These are phyloP conservation scores for Macaranga tanarius DNA, from an alignment of 441 rosid genomes.

Conservation along the genomic window DNA sequence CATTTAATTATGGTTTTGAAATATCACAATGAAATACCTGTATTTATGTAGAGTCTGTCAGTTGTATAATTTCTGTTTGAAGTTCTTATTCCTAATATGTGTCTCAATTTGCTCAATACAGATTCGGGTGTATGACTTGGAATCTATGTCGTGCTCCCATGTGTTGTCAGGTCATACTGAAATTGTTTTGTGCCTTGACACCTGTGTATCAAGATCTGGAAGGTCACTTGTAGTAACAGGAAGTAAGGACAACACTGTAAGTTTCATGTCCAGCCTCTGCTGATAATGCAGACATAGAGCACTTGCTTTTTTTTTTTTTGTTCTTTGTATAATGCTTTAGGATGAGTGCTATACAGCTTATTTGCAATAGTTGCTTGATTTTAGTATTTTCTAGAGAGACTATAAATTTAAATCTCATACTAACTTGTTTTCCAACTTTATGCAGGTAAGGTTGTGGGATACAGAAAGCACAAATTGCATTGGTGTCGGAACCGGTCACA, in stretches of 20 bases:
- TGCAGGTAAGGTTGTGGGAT: conserved; percentile 91
- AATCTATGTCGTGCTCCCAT: conserved; percentile 91
- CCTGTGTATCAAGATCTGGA: conserved; percentile 65
- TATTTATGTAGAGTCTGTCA: conserved; percentile 1
- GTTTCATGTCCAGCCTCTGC: conserved; percentile 33
- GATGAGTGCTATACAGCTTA: neutral
- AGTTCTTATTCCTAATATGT: conserved; percentile 26
- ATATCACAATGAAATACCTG: conserved; percentile 2
- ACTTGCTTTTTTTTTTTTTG: neutral
- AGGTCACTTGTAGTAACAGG: conserved; percentile 70
- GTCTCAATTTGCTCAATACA: conserved; percentile 33
- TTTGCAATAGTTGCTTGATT: too few species aligned
- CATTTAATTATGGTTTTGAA: neutral
- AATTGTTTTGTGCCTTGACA: conserved; percentile 79
- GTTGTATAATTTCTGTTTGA: neutral
- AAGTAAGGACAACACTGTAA: conserved; percentile 88
- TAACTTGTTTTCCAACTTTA: conserved; percentile 15
- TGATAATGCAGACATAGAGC: conserved; percentile 7
- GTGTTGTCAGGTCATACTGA: conserved; percentile 86
- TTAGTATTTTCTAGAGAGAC: neutral
- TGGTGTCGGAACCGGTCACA: conserved; percentile 89
- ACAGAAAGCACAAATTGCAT: conserved; percentile 62
- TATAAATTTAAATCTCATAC: conserved; percentile 2
- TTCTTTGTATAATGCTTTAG: neutral
- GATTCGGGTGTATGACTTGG: conserved; percentile 88